Conservation (phyloP, 2,329 filamentous ascomycete genomes). For the Coniochaeta sp. region DNA sequence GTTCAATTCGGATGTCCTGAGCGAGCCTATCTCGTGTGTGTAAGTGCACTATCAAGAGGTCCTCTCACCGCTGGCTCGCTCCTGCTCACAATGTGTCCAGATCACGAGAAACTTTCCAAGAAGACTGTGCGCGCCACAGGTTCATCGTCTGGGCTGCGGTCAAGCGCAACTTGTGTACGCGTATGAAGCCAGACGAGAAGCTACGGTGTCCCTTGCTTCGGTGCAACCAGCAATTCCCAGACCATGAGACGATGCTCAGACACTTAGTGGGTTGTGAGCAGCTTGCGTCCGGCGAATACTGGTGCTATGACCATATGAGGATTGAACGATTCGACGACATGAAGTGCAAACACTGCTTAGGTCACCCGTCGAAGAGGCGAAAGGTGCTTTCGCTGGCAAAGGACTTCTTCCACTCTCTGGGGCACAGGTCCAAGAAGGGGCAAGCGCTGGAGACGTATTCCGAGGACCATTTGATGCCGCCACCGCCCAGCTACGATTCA, state of each 20-base stretch:
- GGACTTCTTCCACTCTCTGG: constrained; percentile 45
- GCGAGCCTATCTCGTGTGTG: constrained; percentile 17
- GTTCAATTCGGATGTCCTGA: constrained; percentile 1
- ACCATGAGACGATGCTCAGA: constrained; percentile 47
- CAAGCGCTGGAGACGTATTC: constrained; percentile 10
- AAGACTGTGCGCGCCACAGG: constrained; percentile 44
- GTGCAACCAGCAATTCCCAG: constrained; percentile 40
- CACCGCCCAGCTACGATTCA: constrained; percentile 40
- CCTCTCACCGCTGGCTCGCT: background rate
- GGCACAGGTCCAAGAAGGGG: constrained; percentile 36
- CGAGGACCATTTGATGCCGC: constrained; percentile 24
- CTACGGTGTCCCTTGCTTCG: constrained; percentile 44
- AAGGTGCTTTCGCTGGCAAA: constrained; percentile 46
- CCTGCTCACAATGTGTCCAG: constrained; percentile 21
- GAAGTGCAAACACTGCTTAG: constrained; percentile 41
- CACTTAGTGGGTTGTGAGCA: constrained; percentile 42
- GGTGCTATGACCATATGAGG: constrained; percentile 47
- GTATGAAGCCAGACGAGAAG: constrained; percentile 39
- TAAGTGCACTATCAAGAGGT: constrained; percentile 10
- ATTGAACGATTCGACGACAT: constrained; percentile 45
- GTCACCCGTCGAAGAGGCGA: constrained; percentile 42
- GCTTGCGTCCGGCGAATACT: constrained; percentile 43
- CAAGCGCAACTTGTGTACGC: constrained; percentile 41
- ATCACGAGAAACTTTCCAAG: constrained; percentile 33
- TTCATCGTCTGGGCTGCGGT: constrained; percentile 52